phyloP scores from a whole-genome alignment of 1,284 basidiomycete genomes.

The Papiliotrema terrestris region DNA sequence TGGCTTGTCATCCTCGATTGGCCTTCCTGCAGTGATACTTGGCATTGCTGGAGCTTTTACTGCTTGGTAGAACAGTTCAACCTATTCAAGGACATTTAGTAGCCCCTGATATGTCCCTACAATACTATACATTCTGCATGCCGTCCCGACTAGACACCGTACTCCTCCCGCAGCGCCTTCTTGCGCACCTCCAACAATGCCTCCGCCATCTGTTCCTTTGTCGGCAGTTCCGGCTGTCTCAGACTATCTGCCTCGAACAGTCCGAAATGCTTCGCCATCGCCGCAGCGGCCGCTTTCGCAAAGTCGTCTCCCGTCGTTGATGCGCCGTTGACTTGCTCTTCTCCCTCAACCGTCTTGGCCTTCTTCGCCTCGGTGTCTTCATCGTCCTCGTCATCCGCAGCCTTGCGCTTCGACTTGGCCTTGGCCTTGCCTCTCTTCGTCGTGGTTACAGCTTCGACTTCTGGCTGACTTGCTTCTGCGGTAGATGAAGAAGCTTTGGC shows the following conservation, averaged over 20 bases:
- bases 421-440: slow-evolving; percentile 12
- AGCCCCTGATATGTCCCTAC: neutral
- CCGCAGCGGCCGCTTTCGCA: slow-evolving; percentile 13
- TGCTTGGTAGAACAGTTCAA: no score
- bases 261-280: slow-evolving; percentile 57
- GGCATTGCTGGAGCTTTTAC: neutral
- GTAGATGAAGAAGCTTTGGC: neutral
- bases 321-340: slow-evolving; percentile 5
- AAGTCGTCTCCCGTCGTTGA: neutral
- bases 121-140: neutral
- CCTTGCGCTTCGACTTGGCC: slow-evolving; percentile 1
- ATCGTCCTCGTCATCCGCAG: slow-evolving; percentile 8
- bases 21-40: neutral
- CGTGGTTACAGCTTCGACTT: neutral
- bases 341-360: slow-evolving; percentile 53
- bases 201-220: slow-evolving; percentile 71
- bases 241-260: slow-evolving; percentile 71
- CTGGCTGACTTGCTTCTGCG: neutral
- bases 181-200: slow-evolving; percentile 75
- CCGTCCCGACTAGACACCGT: slow-evolving; percentile 45
- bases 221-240: slow-evolving; percentile 69
- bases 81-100: no score
- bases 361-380: slow-evolving; percentile 54
- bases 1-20: neutral
- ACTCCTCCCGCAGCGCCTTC: slow-evolving; percentile 77